Percentiles rank a stretch among this genome's conserved stretches.
Conservation (phyloP, 768 basidiomycete species). For the Leucogyrophana mollusca region DNA sequence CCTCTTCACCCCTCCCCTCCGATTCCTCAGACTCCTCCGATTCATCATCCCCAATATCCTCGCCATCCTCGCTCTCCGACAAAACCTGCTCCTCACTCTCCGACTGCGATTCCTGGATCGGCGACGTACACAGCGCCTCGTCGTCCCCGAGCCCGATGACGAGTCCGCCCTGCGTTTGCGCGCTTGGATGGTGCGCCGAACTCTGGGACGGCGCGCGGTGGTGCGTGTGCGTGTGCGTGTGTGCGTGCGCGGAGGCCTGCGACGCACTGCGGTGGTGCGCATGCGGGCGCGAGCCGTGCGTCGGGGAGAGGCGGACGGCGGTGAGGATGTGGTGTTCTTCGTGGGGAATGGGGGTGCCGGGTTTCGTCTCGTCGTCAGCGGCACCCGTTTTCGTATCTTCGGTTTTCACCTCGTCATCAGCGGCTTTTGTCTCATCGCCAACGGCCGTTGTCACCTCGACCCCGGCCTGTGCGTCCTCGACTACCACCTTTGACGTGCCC, state of each 20-base stretch:
- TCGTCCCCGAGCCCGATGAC: conserved; percentile 7
- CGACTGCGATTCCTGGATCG: conserved; percentile 7
- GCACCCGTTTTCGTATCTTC: conserved; percentile 9
- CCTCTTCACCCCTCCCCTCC: conserved; percentile 4
- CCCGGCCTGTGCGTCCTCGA: conserved; percentile 18
- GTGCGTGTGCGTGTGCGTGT: not conserved
- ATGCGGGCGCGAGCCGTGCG: conserved; percentile 2
- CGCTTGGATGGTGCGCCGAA: conserved; percentile 10
- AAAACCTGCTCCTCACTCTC: conserved; percentile 12
- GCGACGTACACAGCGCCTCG: conserved; percentile 8
- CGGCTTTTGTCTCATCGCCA: too few relatives aligned
- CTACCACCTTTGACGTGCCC: conserved; percentile 19
- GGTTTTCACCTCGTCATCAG: conserved; percentile 11
- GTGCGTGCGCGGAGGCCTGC: conserved; percentile 7
- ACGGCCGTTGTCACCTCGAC: conserved; percentile 13
- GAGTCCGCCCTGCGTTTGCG: conserved; percentile 4
- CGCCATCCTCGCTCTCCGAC: conserved; percentile 11
- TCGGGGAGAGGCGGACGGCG: conserved; percentile 24
- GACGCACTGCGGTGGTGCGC: conserved; percentile 3
- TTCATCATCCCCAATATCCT: conserved; percentile 7
- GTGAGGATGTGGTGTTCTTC: conserved; percentile 21
- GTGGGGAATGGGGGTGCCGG: not conserved
- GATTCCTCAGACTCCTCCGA: conserved; percentile 11
- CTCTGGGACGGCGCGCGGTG: not conserved
- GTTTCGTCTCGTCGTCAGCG: not conserved